Conservation (phyloP, 164 flowering plant species). For the Annona cherimola region DNA sequence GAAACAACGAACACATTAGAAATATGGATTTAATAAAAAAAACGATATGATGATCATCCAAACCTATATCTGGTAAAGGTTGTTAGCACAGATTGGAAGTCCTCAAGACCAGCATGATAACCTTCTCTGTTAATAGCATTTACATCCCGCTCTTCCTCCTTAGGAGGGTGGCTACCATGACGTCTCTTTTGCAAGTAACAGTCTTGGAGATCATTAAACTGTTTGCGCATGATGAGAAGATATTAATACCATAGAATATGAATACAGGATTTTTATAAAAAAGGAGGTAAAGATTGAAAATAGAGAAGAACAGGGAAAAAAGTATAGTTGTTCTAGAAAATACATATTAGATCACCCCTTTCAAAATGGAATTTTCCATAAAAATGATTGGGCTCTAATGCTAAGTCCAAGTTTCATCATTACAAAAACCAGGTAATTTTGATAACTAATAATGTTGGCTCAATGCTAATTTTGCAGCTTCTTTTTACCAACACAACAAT, state of each 20-base stretch:
- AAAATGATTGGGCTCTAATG: neutral
- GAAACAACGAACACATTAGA: neutral
- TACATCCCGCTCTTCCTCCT: conserved; percentile 38
- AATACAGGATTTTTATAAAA: neutral
- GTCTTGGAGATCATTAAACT: conserved; percentile 94
- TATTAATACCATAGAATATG: conserved; percentile 1
- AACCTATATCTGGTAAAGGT: conserved; percentile 92
- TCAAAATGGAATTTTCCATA: neutral
- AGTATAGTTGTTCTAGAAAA: neutral
- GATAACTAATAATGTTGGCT: too few relatives aligned
- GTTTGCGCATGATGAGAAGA: conserved; percentile 17
- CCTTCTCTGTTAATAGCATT: conserved; percentile 52
- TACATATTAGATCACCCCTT: too few relatives aligned
- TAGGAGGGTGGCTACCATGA: conserved; percentile 34
- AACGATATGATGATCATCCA: neutral
- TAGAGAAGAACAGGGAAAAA: neutral
- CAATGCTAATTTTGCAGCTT: too few relatives aligned
- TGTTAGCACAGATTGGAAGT: conserved; percentile 81
- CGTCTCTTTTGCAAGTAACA: conserved; percentile 91
- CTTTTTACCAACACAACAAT: too few relatives aligned
- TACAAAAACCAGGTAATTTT: too few relatives aligned
- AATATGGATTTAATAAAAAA: neutral
- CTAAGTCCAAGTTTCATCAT: neutral
- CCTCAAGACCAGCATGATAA: conserved; percentile 70
- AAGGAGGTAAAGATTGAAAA: neutral